Conservation (phyloP, 371 early-diverging fungal genomes). For the Lichtheimia ornata region DNA sequence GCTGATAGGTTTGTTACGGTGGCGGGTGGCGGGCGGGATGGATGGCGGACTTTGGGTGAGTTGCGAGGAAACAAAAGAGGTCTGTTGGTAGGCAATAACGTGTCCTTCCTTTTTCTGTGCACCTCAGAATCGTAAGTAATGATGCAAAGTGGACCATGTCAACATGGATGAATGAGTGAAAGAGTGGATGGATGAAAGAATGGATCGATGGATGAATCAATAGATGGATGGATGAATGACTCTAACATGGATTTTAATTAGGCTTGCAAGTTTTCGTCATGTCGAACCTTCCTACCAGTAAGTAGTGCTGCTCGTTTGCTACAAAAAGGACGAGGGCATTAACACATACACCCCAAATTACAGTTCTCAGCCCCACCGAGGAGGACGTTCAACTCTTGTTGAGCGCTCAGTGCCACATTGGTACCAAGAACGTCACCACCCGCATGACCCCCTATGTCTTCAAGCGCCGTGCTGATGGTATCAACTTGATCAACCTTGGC, state of each 20-base stretch:
- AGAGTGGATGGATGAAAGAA: slow-evolving; percentile 9
- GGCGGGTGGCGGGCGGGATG: too few species aligned
- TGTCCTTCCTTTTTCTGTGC: slow-evolving; percentile 3
- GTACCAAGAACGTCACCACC: slow-evolving; percentile 87
- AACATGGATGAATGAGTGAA: background rate
- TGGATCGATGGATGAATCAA: slow-evolving; percentile 3
- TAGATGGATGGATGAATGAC: background rate
- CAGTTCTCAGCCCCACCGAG: slow-evolving; percentile 73
- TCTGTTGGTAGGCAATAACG: background rate
- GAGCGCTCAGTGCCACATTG: slow-evolving; percentile 92
- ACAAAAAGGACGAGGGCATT: background rate
- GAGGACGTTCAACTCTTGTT: slow-evolving; percentile 92
- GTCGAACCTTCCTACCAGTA: slow-evolving; percentile 28
- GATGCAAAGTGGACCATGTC: background rate
- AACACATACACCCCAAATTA: slow-evolving; percentile 5
- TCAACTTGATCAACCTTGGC: slow-evolving; percentile 97
- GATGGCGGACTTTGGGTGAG: too few species aligned
- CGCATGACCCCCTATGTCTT: slow-evolving; percentile 92
- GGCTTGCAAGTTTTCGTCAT: slow-evolving; percentile 7
- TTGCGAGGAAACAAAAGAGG: too few species aligned
- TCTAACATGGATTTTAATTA: background rate
- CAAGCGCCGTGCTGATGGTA: slow-evolving; percentile 93
- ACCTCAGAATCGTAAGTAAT: slow-evolving; percentile 7
- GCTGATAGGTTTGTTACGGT: too few species aligned
- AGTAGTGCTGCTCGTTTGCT: slow-evolving; percentile 1